A percentile compares a stretch with the other conserved stretches of the same genome.
Conservation (phyloP, 2,329 filamentous ascomycete genomes). For the Arthrinium puccinioides region DNA sequence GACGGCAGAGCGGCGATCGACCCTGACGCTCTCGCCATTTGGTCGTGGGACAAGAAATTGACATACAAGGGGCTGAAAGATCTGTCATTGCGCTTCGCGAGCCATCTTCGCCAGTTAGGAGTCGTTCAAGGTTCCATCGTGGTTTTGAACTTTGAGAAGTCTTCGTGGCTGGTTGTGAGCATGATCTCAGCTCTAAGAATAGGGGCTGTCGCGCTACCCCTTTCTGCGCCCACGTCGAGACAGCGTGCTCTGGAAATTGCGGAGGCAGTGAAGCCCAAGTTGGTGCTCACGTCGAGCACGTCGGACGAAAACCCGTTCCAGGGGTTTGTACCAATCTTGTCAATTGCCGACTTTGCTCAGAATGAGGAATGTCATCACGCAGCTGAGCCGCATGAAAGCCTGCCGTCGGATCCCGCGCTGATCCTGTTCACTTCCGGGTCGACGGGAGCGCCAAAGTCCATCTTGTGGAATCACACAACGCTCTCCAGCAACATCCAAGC, state of each 20-base stretch:
- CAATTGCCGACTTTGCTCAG: background rate
- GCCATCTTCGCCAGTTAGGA: background rate
- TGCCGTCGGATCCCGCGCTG: background rate
- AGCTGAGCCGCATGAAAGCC: background rate
- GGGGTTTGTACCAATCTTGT: background rate
- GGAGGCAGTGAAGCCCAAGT: background rate
- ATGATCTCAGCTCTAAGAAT: background rate
- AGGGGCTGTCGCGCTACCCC: background rate
- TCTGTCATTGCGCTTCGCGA: background rate
- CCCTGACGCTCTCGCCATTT: background rate
- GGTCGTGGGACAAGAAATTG: background rate
- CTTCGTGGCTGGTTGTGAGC: background rate
- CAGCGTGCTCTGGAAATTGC: background rate
- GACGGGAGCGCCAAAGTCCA: background rate
- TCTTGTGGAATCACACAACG: background rate
- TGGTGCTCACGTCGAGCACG: background rate
- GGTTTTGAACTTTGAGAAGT: background rate
- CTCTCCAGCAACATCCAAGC: background rate
- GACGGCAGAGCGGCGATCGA: background rate
- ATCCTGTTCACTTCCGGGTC: constrained; percentile 1
- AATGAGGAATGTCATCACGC: background rate
- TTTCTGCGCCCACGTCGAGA: background rate
- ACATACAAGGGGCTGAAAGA: background rate
- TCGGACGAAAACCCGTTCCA: background rate
- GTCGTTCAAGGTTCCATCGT: background rate